These are phyloP conservation scores for Lupinus albus DNA, from an alignment of 306 rosid genomes.

Conservation along the genomic window DNA sequence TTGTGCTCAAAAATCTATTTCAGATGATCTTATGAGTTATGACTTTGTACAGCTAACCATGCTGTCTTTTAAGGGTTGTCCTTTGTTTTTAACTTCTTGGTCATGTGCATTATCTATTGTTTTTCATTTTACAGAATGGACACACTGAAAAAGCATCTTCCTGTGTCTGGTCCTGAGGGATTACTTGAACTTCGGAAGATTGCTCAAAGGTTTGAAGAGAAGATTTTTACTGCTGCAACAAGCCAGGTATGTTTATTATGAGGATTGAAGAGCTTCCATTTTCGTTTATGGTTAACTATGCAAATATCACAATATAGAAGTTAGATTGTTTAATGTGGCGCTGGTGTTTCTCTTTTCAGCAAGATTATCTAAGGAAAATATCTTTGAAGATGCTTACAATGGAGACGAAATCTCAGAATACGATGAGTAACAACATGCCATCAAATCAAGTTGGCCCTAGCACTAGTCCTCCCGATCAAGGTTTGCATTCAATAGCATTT, in stretches of 20 bases:
- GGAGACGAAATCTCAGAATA: conserved; percentile 62
- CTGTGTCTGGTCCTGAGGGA: conserved; percentile 64
- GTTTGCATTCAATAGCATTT: conserved; percentile 42
- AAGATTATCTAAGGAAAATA: conserved; percentile 50
- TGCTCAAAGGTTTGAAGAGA: conserved; percentile 84
- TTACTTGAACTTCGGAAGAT: conserved; percentile 60
- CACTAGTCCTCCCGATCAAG: conserved; percentile 62
- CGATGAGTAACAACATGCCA: conserved; percentile 42
- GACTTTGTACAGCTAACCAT: neutral
- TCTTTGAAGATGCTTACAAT: conserved; percentile 49
- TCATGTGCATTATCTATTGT: conserved; percentile 16
- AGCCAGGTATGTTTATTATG: conserved; percentile 58
- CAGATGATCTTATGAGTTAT: neutral
- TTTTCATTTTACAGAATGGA: conserved; percentile 61
- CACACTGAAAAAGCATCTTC: conserved; percentile 67
- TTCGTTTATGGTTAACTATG: conserved; percentile 15
- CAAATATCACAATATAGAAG: neutral
- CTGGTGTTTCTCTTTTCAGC: conserved; percentile 37
- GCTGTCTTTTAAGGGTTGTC: neutral
- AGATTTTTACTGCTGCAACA: conserved; percentile 61
- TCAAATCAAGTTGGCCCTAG: conserved; percentile 55
- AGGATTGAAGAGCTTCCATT: conserved; percentile 3
- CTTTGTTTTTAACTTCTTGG: neutral
- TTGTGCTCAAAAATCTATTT: conserved; percentile 2
- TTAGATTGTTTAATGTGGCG: conserved; percentile 15